These are phyloP conservation scores for Suillus subaureus DNA, from an alignment of 768 basidiomycete genomes.

Conservation along the genomic window DNA sequence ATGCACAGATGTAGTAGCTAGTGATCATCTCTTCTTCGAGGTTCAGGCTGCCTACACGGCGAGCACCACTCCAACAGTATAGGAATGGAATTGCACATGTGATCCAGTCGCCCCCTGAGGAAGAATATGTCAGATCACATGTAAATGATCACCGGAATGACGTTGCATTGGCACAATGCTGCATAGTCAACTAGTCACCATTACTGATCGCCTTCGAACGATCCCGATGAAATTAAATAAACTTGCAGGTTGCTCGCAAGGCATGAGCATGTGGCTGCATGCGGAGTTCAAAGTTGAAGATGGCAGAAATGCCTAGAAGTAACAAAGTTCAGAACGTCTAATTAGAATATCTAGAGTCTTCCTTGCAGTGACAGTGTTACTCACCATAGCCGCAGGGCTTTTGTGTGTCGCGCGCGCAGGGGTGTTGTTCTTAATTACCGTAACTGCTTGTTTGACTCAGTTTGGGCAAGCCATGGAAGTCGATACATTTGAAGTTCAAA, in stretches of 20 bases:
- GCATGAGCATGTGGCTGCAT: neutral
- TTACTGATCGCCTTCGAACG: neutral
- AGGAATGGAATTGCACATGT: neutral
- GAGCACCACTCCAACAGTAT: neutral
- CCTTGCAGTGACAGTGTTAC: neutral
- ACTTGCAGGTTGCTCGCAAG: neutral
- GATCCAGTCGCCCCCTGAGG: neutral
- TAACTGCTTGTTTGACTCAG: neutral
- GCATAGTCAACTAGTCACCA: neutral
- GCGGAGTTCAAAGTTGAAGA: neutral
- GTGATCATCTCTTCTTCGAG: too few relatives aligned
- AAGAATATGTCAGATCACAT: neutral
- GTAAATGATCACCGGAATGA: neutral
- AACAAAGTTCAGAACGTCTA: neutral
- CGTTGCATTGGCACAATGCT: neutral
- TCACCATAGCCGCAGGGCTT: neutral
- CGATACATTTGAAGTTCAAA: neutral
- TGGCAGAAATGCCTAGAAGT: neutral
- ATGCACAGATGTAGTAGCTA: too few relatives aligned
- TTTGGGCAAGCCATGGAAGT: neutral
- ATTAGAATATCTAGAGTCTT: neutral
- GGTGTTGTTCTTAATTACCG: neutral
- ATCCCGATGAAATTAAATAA: neutral
- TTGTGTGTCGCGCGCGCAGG: neutral
- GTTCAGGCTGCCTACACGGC: too few relatives aligned